A percentile compares a stretch with the other conserved stretches of the same genome.
Conservation (phyloP, 257 asterid genomes). For the Thymus quinquecostatus region DNA sequence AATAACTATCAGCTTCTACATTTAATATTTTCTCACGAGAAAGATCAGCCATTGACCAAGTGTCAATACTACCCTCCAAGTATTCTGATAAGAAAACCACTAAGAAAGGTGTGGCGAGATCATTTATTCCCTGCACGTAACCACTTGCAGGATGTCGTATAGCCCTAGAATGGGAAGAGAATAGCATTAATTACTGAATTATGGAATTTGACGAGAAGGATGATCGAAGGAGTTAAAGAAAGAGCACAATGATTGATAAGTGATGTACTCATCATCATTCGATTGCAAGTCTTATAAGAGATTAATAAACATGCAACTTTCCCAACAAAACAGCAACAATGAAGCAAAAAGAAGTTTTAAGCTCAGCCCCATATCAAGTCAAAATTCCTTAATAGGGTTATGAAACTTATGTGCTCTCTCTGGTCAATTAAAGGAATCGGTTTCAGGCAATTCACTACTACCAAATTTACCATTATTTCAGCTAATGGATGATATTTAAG, state of each 20-base stretch:
- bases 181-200: slow-evolving; percentile 7
- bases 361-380: slow-evolving; percentile 1
- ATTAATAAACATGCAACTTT: not conserved
- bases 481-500: not conserved
- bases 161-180: slow-evolving; percentile 59
- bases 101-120: slow-evolving; percentile 91
- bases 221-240: not conserved
- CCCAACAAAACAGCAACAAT: slow-evolving; percentile 1
- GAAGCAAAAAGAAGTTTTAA: slow-evolving; percentile 13
- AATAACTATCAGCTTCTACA: slow-evolving; percentile 96
- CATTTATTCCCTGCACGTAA: slow-evolving; percentile 97
- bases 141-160: slow-evolving; percentile 99
- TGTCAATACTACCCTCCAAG: slow-evolving; percentile 72
- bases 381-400: not conserved
- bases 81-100: slow-evolving; percentile 92
- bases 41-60: slow-evolving; percentile 77
- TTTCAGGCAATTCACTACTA: not conserved
- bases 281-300: not conserved
- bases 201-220: not conserved
- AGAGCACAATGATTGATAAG: not conserved
- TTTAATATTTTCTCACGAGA: slow-evolving; percentile 65
- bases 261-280: not conserved
- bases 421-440: not conserved
- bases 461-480: not conserved
- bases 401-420: not conserved